Percentiles rank a stretch among this genome's conserved stretches.
Conservation (phyloP, 768 basidiomycete species). For the Panaeolus cyanescens region DNA sequence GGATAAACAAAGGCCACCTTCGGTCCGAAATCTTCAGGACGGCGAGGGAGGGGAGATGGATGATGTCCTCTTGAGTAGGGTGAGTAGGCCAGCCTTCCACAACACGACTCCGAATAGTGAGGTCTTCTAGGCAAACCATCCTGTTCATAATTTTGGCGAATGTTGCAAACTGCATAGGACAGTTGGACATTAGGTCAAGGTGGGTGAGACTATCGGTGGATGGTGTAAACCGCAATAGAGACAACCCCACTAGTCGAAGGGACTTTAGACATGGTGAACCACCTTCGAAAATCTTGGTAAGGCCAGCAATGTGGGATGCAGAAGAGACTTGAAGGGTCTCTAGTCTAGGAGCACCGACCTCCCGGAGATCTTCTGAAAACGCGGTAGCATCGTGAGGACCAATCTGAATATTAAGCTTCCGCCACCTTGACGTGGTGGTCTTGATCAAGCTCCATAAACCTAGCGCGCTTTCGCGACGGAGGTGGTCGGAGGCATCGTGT, state of each 20-base stretch:
- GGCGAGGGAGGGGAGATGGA: slow-evolving; percentile 19
- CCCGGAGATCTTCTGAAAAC: slow-evolving; percentile 15
- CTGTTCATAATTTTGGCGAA: slow-evolving; percentile 17
- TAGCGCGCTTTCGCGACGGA: slow-evolving; percentile 10
- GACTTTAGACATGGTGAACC: slow-evolving; percentile 17
- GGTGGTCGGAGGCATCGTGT: slow-evolving; percentile 9
- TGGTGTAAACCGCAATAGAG: slow-evolving; percentile 16
- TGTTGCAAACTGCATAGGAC: slow-evolving; percentile 14
- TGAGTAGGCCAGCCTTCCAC: slow-evolving; percentile 22
- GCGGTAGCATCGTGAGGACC: slow-evolving; percentile 13
- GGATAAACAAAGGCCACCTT: slow-evolving; percentile 20
- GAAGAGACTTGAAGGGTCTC: slow-evolving; percentile 18
- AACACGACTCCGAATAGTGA: slow-evolving; percentile 19
- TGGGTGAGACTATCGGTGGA: slow-evolving; percentile 17
- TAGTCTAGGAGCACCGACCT: slow-evolving; percentile 15
- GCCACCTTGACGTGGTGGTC: slow-evolving; percentile 16
- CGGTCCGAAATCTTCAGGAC: slow-evolving; percentile 21
- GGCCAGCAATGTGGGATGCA: slow-evolving; percentile 11
- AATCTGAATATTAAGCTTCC: slow-evolving; percentile 13
- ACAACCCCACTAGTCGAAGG: slow-evolving; percentile 17
- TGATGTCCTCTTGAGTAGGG: slow-evolving; percentile 14
- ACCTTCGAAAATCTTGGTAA: slow-evolving; percentile 14
- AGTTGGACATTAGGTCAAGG: slow-evolving; percentile 18
- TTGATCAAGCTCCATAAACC: slow-evolving; percentile 16
- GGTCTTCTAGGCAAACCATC: slow-evolving; percentile 20